Evolutionary conservation across 257 asterid genomes (phyloP).

Genomic region (Solanum sejunctum): DNA sequence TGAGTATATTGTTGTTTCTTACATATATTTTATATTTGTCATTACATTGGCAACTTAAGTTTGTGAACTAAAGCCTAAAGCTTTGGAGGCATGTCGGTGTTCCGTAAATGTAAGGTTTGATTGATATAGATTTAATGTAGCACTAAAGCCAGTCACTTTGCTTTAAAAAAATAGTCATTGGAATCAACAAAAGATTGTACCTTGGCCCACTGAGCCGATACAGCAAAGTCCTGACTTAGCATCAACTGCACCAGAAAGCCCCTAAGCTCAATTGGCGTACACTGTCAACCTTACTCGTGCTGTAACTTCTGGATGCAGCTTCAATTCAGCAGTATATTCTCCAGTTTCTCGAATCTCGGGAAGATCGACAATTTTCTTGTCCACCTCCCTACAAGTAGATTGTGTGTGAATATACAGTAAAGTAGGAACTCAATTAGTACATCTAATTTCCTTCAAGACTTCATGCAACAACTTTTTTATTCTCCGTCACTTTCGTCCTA

Average conservation of each 20-base stretch:
- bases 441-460: neutral
- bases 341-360: slow-evolving; percentile 99
- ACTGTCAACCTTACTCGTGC: slow-evolving; percentile 71
- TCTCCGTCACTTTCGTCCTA: neutral
- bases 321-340: slow-evolving; percentile 77
- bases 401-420: neutral
- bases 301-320: slow-evolving; percentile 83
- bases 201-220: neutral
- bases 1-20: neutral
- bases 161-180: neutral
- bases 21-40: neutral
- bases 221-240: neutral
- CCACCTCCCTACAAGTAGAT: slow-evolving; percentile 59
- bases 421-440: neutral
- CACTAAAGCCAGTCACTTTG: neutral
- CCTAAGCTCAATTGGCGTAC: slow-evolving; percentile 39
- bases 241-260: neutral
- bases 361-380: slow-evolving; percentile 67
- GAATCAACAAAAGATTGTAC: neutral
- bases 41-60: neutral
- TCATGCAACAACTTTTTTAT: neutral
- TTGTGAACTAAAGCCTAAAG: neutral
- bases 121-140: neutral
- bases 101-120: neutral
- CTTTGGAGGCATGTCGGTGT: neutral